Conservation (phyloP, 345 rosid genomes). For the Lagerstroemia speciosa region DNA sequence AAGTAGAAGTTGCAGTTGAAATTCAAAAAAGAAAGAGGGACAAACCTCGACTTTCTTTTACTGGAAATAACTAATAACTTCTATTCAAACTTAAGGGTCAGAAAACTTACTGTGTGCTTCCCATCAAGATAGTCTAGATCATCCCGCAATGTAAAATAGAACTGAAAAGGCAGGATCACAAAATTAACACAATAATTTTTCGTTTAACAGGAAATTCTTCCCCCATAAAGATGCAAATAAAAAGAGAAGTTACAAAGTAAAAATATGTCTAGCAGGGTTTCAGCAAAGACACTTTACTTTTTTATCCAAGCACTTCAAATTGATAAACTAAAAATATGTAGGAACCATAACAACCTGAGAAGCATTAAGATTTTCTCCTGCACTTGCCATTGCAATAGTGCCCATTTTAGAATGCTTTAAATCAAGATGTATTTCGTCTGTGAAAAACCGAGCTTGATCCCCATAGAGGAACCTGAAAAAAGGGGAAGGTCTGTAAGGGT, state of each 20-base stretch:
- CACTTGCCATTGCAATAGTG: slow-evolving; percentile 93
- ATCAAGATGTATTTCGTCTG: slow-evolving; percentile 81
- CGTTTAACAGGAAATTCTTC: not conserved
- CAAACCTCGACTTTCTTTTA: not conserved
- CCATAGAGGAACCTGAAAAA: slow-evolving; percentile 66
- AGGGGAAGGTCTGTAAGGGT: not conserved
- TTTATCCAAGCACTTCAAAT: not conserved
- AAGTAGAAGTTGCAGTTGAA: not conserved
- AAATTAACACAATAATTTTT: slow-evolving; percentile 2
- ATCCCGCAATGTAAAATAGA: slow-evolving; percentile 79
- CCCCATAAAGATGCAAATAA: not conserved
- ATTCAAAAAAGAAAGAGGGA: not conserved
- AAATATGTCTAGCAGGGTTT: not conserved
- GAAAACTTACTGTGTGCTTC: slow-evolving; percentile 74
- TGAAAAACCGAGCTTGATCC: slow-evolving; percentile 83
- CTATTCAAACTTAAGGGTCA: not conserved
- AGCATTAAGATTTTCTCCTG: slow-evolving; percentile 94
- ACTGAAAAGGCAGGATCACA: slow-evolving; percentile 37
- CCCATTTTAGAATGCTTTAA: slow-evolving; percentile 80
- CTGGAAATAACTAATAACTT: not conserved
- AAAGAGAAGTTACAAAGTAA: not conserved
- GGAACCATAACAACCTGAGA: slow-evolving; percentile 48
- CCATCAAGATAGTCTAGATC: slow-evolving; percentile 93
- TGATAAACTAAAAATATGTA: not conserved
- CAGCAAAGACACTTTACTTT: not conserved